Conservation (phyloP, 306 rosid genomes). For the Heteromeles arbutifolia region DNA sequence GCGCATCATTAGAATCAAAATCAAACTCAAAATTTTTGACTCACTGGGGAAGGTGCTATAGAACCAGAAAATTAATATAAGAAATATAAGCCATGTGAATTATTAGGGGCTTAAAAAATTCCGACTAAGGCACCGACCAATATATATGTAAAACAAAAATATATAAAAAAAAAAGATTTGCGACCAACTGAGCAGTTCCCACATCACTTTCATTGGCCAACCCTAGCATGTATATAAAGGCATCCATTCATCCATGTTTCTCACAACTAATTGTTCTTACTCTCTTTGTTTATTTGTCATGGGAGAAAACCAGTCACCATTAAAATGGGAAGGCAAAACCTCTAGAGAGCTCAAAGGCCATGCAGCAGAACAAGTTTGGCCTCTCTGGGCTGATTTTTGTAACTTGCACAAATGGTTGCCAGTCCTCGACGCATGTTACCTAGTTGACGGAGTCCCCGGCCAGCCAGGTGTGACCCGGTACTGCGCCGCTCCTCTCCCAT, state of each 20-base stretch:
- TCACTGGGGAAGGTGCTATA: no score
- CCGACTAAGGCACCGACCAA: no score
- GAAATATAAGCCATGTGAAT: no score
- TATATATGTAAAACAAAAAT: no score
- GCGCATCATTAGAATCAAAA: no score
- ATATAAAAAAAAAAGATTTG: no score
- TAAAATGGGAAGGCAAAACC: slow-evolving; percentile 31
- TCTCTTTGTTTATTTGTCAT: neutral
- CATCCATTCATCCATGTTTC: neutral
- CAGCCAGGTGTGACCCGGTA: slow-evolving; percentile 49
- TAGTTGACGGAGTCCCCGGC: slow-evolving; percentile 47
- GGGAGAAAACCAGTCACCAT: neutral
- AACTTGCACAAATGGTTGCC: slow-evolving; percentile 51
- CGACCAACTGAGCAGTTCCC: no score
- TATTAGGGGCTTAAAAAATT: no score
- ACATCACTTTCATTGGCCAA: no score
- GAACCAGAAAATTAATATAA: no score
- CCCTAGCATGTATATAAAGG: neutral
- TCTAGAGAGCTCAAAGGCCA: slow-evolving; percentile 4
- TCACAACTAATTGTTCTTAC: no score
- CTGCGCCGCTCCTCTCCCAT: slow-evolving; percentile 2
- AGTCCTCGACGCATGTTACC: slow-evolving; percentile 32
- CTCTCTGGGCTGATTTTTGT: slow-evolving; percentile 48
- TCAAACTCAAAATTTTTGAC: no score
- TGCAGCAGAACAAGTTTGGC: slow-evolving; percentile 21